Conservation (phyloP, 805 yeast species). For the Wilhelminamyces savonicus region DNA sequence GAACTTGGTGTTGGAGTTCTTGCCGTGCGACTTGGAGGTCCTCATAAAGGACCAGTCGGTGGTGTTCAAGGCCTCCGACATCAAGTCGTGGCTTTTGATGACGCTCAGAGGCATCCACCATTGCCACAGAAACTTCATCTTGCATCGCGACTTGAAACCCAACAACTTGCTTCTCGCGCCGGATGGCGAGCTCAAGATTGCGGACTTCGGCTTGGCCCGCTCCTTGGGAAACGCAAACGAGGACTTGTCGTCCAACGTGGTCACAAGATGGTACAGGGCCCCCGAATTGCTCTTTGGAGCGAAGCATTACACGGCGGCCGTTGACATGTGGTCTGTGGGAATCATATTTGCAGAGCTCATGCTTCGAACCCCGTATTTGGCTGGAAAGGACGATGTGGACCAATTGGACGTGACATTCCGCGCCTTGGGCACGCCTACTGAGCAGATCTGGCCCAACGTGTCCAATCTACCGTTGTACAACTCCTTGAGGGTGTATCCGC, state of each 20-base stretch:
- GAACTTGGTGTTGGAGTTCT: constrained; percentile 85
- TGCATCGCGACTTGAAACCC: constrained; percentile 93
- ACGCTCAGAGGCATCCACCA: constrained; percentile 91
- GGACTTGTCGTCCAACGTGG: constrained; percentile 84
- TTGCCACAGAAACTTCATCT: constrained; percentile 83
- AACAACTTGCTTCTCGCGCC: constrained; percentile 84
- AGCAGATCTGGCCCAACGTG: constrained; percentile 86
- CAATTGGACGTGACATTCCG: constrained; percentile 91
- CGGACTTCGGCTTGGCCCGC: constrained; percentile 96
- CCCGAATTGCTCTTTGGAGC: constrained; percentile 48
- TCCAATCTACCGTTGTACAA: constrained; percentile 71
- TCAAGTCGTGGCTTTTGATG: constrained; percentile 93
- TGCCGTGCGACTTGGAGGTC: constrained; percentile 89
- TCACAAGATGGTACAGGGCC: constrained; percentile 96
- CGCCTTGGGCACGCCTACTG: constrained; percentile 95
- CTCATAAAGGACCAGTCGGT: constrained; percentile 74
- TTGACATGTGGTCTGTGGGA: constrained; percentile 42
- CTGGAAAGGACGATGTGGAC: constrained; percentile 86
- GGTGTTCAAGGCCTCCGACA: constrained; percentile 77
- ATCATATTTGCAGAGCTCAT: constrained; percentile 89
- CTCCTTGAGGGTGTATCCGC: constrained; percentile 70
- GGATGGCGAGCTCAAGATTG: constrained; percentile 81
- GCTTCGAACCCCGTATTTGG: constrained; percentile 91
- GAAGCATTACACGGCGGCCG: constrained; percentile 37
- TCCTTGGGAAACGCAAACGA: constrained; percentile 70